These are phyloP conservation scores for Sesbania bispinosa DNA, from an alignment of 306 rosid species.

Conservation along the genomic window DNA sequence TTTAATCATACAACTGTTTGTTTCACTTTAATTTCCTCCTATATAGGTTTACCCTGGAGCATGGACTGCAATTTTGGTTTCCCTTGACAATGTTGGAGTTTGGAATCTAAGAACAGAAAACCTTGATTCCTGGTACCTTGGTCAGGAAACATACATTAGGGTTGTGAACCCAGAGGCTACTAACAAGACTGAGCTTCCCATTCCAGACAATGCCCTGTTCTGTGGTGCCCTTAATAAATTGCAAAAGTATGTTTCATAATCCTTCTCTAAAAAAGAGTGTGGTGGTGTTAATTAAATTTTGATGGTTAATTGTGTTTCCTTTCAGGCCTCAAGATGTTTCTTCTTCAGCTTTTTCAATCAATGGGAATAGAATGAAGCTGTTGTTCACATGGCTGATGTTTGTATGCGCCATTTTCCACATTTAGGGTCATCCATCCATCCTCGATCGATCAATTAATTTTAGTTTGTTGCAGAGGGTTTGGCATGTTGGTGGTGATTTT, in stretches of 20 bases:
- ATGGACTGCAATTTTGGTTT: slow-evolving; percentile 86
- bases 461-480: slow-evolving; percentile 23
- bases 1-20: neutral
- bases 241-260: slow-evolving; percentile 60
- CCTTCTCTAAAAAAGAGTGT: neutral
- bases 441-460: too few species aligned
- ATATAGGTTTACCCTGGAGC: slow-evolving; percentile 93
- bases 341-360: slow-evolving; percentile 34
- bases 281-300: neutral
- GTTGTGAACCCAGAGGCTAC: slow-evolving; percentile 85
- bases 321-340: slow-evolving; percentile 71
- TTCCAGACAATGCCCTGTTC: slow-evolving; percentile 79
- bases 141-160: slow-evolving; percentile 90
- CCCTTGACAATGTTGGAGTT: slow-evolving; percentile 88
- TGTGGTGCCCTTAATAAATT: slow-evolving; percentile 71
- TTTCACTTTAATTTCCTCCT: neutral
- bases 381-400: slow-evolving; percentile 41
- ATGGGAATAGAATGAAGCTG: slow-evolving; percentile 34
- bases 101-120: slow-evolving; percentile 94
- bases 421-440: neutral
- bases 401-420: slow-evolving; percentile 35
- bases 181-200: slow-evolving; percentile 84
- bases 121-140: slow-evolving; percentile 94
- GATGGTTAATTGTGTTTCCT: neutral
- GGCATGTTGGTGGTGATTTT: slow-evolving; percentile 46